Evolutionary conservation across 345 rosid genomes (phyloP).

Genomic region (Psidium guajava): DNA sequence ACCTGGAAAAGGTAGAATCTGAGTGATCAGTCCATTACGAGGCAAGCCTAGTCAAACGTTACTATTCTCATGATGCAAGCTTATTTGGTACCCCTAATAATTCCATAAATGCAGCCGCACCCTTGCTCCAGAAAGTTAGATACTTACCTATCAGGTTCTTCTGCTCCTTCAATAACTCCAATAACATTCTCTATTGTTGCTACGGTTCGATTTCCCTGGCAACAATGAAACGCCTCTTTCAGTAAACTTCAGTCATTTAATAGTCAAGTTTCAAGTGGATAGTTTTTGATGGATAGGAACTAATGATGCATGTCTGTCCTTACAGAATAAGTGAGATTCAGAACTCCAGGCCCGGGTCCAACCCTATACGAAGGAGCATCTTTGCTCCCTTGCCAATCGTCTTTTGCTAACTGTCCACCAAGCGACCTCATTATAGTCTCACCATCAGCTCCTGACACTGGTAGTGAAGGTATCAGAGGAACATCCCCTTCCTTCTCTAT

Average conservation of each 20-base stretch:
- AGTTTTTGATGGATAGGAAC: neutral
- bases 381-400: constrained; percentile 55
- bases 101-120: neutral
- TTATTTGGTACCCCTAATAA: neutral
- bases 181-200: constrained; percentile 70
- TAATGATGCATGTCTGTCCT: neutral
- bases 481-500: constrained; percentile 40
- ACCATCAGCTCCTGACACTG: constrained; percentile 59
- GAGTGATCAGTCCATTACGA: neutral
- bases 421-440: constrained; percentile 46
- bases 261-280: neutral
- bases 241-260: neutral
- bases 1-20: constrained; percentile 22
- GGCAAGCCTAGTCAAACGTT: neutral
- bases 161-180: constrained; percentile 61
- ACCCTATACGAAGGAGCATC: constrained; percentile 45
- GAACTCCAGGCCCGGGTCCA: constrained; percentile 74
- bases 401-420: constrained; percentile 37
- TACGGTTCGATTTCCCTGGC: constrained; percentile 52
- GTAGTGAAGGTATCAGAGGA: constrained; percentile 68
- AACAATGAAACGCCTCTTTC: neutral
- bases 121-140: neutral
- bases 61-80: neutral
- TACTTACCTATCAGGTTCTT: constrained; percentile 76
- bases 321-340: constrained; percentile 55